These are phyloP conservation scores for Sesbania bispinosa DNA, from an alignment of 306 rosid genomes.

Conservation along the genomic window DNA sequence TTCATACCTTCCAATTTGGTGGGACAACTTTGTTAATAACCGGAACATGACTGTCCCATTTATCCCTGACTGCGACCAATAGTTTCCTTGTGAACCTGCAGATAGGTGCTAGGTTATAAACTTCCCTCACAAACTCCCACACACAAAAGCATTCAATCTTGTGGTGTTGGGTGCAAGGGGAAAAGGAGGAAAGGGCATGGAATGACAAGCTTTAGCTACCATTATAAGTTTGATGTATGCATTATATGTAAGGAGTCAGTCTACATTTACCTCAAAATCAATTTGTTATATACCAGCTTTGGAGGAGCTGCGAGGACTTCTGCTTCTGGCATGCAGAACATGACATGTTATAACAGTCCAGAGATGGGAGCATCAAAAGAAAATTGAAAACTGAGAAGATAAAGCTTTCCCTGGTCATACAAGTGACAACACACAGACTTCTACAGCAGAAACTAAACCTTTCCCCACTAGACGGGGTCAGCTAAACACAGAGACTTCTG, in stretches of 20 bases:
- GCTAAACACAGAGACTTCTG: neutral
- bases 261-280: constrained; percentile 62
- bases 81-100: constrained; percentile 80
- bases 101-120: constrained; percentile 15
- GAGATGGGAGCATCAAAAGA: constrained; percentile 10
- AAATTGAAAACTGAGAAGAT: constrained; percentile 13
- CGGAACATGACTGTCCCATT: constrained; percentile 71
- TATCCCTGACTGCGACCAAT: constrained; percentile 76
- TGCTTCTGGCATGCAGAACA: constrained; percentile 59
- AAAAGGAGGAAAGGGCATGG: neutral
- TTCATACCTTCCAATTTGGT: constrained; percentile 77
- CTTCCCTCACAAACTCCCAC: neutral
- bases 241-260: constrained; percentile 3
- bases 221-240: neutral
- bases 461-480: too few species aligned
- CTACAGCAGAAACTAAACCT: too few species aligned
- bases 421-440: constrained; percentile 1
- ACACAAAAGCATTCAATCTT: neutral
- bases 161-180: neutral
- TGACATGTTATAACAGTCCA: constrained; percentile 17
- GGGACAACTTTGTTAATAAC: constrained; percentile 73
- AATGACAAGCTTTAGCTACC: constrained; percentile 24
- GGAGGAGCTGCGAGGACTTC: constrained; percentile 95
- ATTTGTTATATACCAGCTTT: constrained; percentile 83
- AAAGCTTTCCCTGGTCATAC: neutral